Percentiles rank a stretch among this genome's conserved stretches.
Evolutionary conservation across 352 stramenopile genomes (phyloP).

Genomic region (Phytophthora fragariaefolia): DNA sequence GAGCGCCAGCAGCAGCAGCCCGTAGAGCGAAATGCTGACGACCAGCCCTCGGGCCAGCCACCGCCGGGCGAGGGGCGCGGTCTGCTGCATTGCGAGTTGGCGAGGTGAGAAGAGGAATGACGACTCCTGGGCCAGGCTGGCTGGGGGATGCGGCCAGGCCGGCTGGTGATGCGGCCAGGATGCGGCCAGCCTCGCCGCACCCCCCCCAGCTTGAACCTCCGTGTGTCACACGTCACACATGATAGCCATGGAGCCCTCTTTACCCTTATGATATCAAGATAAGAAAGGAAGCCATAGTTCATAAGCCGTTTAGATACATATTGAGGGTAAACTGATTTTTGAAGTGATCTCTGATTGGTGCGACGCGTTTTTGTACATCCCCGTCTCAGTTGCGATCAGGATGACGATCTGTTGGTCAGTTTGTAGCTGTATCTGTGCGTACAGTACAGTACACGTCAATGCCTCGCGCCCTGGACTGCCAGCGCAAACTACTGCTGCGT

Average conservation of each 20-base stretch:
- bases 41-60: conserved; percentile 22
- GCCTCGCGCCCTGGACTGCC: neutral
- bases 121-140: too few relatives aligned
- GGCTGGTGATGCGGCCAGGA: too few relatives aligned
- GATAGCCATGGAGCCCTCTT: conserved; percentile 14
- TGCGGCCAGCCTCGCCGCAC: too few relatives aligned
- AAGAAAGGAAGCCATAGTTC: neutral
- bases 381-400: conserved; percentile 1
- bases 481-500: neutral
- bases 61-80: conserved; percentile 17
- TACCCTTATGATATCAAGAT: neutral
- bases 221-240: conserved; percentile 20
- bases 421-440: neutral
- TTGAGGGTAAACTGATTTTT: neutral
- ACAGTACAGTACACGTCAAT: neutral
- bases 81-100: conserved; percentile 19
- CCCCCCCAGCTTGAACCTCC: neutral
- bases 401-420: too few relatives aligned
- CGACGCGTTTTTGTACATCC: neutral
- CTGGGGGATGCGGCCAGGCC: too few relatives aligned
- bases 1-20: conserved; percentile 14
- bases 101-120: conserved; percentile 23
- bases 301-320: neutral
- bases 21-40: conserved; percentile 24
- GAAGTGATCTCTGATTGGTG: neutral